These are phyloP conservation scores for Solanum sparsipilum DNA, from an alignment of 257 asterid species.

Conservation along the genomic window DNA sequence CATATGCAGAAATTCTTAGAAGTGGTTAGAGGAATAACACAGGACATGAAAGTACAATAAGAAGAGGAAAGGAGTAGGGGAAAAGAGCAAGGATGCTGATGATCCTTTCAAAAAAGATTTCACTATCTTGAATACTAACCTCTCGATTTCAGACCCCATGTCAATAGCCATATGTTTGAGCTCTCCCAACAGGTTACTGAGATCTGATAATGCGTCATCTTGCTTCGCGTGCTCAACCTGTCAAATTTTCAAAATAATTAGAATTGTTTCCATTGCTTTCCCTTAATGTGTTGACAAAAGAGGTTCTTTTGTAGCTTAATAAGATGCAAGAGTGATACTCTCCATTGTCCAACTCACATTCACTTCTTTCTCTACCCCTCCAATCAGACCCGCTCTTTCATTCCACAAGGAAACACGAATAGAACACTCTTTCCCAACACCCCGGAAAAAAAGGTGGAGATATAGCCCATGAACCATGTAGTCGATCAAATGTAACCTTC, in stretches of 20 bases:
- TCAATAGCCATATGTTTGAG: constrained; percentile 71
- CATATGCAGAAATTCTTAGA: background rate
- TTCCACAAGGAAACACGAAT: background rate
- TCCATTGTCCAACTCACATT: background rate
- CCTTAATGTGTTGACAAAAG: background rate
- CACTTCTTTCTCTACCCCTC: background rate
- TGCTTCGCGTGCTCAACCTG: constrained; percentile 67
- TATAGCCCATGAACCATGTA: background rate
- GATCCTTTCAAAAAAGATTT: background rate
- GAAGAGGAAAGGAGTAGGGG: background rate
- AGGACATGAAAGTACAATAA: background rate
- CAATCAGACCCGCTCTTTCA: background rate
- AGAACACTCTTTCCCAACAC: background rate
- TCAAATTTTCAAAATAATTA: background rate
- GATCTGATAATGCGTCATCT: constrained; percentile 55
- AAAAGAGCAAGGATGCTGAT: background rate
- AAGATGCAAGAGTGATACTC: background rate
- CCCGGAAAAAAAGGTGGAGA: background rate
- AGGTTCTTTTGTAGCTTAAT: background rate
- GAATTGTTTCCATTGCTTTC: background rate
- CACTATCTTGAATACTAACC: constrained; percentile 22
- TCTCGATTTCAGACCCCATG: constrained; percentile 75
- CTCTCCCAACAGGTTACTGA: constrained; percentile 61
- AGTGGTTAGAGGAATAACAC: background rate
- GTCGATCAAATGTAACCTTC: background rate